phyloP scores from a whole-genome alignment of 176 grass and related monocot species.

The Microstegium vimineum region DNA sequence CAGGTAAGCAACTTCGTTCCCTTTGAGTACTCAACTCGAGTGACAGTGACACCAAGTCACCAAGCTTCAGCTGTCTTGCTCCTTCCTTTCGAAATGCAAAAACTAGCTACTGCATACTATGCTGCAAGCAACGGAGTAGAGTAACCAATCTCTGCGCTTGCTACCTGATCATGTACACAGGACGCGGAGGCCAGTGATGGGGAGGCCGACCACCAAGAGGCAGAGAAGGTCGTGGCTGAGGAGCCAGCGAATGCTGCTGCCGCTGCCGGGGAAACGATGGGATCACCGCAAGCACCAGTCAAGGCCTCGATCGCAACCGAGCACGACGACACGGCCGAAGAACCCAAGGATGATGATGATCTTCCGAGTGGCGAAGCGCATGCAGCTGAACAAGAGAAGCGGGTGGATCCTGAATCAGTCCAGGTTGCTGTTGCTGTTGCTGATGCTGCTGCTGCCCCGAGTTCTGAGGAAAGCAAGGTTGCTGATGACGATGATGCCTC shows the following conservation, averaged over 20 bases:
- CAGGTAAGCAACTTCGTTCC: conserved; percentile 4
- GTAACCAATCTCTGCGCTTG: not conserved
- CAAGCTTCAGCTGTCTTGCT: not conserved
- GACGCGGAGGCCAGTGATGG: not conserved
- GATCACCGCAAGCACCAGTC: not conserved
- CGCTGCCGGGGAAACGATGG: not conserved
- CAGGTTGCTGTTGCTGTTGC: not conserved
- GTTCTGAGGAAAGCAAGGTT: not conserved
- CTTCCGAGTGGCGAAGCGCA: not conserved
- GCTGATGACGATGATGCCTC: not conserved
- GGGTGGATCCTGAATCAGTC: not conserved
- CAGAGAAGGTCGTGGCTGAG: not conserved
- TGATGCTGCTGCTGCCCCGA: too few relatives aligned
- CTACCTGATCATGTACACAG: not conserved
- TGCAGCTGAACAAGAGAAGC: not conserved
- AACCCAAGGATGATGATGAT: not conserved
- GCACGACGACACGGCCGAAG: not conserved
- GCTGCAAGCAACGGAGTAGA: not conserved
- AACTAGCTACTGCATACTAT: too few relatives aligned
- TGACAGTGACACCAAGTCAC: not conserved
- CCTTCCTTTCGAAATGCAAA: not conserved
- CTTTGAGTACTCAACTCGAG: not conserved
- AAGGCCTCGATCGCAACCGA: not conserved
- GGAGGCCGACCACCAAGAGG: not conserved
- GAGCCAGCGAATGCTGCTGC: not conserved